Percentiles rank a stretch among this genome's conserved stretches.
phyloP scores from a whole-genome alignment of 148 eudicot genomes.

The Silene latifolia region DNA sequence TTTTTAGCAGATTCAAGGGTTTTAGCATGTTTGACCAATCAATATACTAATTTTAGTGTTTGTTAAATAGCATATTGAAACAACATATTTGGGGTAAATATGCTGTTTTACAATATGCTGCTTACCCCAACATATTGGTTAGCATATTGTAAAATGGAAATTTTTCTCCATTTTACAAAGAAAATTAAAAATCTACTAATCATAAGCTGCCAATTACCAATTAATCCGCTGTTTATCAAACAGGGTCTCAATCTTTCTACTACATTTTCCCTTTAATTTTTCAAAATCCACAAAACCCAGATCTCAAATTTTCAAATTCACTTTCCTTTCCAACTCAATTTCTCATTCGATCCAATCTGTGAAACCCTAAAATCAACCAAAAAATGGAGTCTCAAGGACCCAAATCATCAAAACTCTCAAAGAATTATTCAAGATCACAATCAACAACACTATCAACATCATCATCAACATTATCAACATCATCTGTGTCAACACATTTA shows the following conservation, averaged over 20 bases:
- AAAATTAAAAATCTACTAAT: too few relatives aligned
- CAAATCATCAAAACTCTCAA: constrained; percentile 55
- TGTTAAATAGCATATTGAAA: too few relatives aligned
- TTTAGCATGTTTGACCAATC: too few relatives aligned
- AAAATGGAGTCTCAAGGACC: constrained; percentile 59
- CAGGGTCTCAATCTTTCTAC: neutral
- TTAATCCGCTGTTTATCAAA: too few relatives aligned
- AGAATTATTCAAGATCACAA: constrained; percentile 29
- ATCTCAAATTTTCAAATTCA: neutral
- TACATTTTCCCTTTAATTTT: neutral
- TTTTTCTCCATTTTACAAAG: too few relatives aligned
- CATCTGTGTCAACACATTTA: constrained; percentile 62
- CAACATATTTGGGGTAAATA: too few relatives aligned
- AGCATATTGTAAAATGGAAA: too few relatives aligned
- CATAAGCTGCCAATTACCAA: too few relatives aligned
- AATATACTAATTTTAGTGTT: too few relatives aligned
- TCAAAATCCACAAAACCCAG: neutral
- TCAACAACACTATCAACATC: constrained; percentile 4
- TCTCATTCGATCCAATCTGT: neutral
- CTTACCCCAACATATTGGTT: too few relatives aligned
- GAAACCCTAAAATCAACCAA: neutral
- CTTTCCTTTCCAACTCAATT: neutral
- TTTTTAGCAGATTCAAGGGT: too few relatives aligned
- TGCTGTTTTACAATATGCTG: too few relatives aligned
- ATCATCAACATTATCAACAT: constrained; percentile 26